Base-by-base conservation (phyloP, 305 asterid species). In the Rubia balearica region DNA sequence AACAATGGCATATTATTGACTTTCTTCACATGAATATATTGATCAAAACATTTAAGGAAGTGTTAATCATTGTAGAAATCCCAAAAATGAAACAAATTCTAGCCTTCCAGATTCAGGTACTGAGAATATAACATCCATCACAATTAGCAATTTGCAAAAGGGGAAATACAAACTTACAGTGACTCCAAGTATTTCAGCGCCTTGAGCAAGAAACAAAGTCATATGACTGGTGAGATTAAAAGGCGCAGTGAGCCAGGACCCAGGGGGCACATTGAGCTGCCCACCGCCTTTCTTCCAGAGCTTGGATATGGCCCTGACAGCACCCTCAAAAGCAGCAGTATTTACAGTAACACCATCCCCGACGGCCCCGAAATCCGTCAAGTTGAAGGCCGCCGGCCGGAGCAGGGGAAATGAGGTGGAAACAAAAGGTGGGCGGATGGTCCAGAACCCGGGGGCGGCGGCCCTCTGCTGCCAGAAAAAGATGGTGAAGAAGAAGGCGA, bases 201-300 rank as follows among this genome's bases (percentile, higher is more conserved):
- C 96, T 69, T 88, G 86, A 73, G 96, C 95, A 70, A 88, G 96
- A 74, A 92, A 92, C 5, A 92, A 78, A 71, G 96, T 92, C 97
- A 92, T 80, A 76, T 90, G 90, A 64, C 98, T 92, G 13, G 98
- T 92, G 24, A 92, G 87, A 83, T 92, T 92, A 75, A 92, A 92
- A 65, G 98, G 98, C 42, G 91, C 98, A 24, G 98, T 90, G 4
- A 92, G 82, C 97, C 97, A 92, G 74, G 73, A 61, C 17, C 98
- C 98, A 12, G 90, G 85, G 19, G 96, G 95, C 71, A 92, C 98
- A 78, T 92, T 90, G 36, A 92, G 92, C 91, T 92, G 97, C 4
- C 92, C 98, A 27, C 98, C 96, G 4, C 98, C 97, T 75, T 85
- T 84, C 55, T 79, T 85, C 67, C 89, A 78, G 22, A 84, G 83